These are phyloP conservation scores for Rhodotorula sp. DNA, from an alignment of 1,284 basidiomycete genomes.

Conservation along the genomic window DNA sequence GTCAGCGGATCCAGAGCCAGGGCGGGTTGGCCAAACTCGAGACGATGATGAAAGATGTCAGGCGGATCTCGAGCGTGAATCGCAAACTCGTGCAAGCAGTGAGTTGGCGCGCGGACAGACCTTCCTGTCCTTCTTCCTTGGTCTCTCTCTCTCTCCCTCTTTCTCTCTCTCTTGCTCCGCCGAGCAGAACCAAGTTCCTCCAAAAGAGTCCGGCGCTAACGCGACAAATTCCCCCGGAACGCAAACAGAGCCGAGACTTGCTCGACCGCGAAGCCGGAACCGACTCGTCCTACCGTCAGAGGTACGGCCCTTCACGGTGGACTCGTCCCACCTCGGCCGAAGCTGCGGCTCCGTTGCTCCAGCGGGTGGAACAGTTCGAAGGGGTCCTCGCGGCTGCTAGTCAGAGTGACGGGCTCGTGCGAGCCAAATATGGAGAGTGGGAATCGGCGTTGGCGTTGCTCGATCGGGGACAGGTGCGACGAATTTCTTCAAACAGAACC, in stretches of 20 bases:
- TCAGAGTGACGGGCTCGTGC: constrained; percentile 70
- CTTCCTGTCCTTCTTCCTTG: too few species aligned
- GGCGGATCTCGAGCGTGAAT: constrained; percentile 65
- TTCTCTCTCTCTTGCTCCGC: neutral
- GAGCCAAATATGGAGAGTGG: constrained; percentile 84
- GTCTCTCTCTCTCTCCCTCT: neutral
- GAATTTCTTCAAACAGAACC: constrained; percentile 49
- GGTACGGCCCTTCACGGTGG: constrained; percentile 55
- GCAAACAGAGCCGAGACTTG: constrained; percentile 71
- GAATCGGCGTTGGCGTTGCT: constrained; percentile 68
- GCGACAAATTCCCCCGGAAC: neutral
- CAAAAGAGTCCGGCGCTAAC: neutral
- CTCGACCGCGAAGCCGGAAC: constrained; percentile 85
- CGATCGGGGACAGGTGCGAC: constrained; percentile 39
- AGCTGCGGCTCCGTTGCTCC: constrained; percentile 70
- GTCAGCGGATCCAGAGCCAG: constrained; percentile 76
- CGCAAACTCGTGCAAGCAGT: constrained; percentile 72
- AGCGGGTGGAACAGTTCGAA: constrained; percentile 69
- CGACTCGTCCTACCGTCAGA: constrained; percentile 63
- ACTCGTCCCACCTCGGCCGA: constrained; percentile 67
- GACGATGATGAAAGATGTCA: constrained; percentile 69
- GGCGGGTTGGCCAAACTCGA: constrained; percentile 73
- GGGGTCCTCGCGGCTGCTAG: constrained; percentile 69
- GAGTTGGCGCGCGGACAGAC: neutral
- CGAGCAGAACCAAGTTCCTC: neutral